A percentile compares a stretch with the other conserved stretches of the same genome.
These are phyloP conservation scores for Spatholobus suberectus DNA, from an alignment of 306 rosid species.

Conservation along the genomic window DNA sequence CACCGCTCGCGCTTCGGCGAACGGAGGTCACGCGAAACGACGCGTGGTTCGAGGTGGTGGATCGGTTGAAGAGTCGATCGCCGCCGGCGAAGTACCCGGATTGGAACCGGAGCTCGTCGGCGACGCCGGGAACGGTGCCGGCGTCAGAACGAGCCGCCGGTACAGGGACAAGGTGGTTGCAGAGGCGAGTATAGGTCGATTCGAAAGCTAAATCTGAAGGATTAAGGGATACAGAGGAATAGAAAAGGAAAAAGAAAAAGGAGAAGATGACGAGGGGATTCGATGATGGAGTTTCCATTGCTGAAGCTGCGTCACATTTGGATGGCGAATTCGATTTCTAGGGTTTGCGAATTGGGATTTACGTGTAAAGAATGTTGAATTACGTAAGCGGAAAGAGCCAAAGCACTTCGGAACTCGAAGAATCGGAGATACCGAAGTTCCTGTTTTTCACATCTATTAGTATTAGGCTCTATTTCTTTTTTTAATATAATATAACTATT, in stretches of 20 bases:
- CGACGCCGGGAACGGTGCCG: conserved; percentile 22
- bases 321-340: conserved; percentile 8
- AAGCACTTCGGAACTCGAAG: no score
- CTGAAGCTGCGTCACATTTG: conserved; percentile 32
- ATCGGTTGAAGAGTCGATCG: conserved; percentile 51
- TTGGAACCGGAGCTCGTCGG: conserved; percentile 43
- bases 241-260: conserved; percentile 37
- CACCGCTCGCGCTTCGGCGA: conserved; percentile 43
- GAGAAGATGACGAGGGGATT: conserved; percentile 10
- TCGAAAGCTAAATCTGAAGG: conserved; percentile 23
- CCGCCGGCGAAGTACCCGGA: conserved; percentile 71
- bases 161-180: conserved; percentile 61
- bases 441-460: not conserved
- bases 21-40: conserved; percentile 37
- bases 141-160: not conserved
- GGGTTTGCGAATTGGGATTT: not conserved
- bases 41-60: conserved; percentile 31
- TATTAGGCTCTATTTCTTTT: no score
- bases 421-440: not conserved
- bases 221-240: conserved; percentile 3
- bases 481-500: no score
- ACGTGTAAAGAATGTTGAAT: not conserved
- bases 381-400: no score
- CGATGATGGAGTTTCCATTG: conserved; percentile 45
- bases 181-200: conserved; percentile 52